Evolutionary conservation across 176 grass and related monocot species (phyloP), one percentile per base, ranked within the genome.

Genomic region (Aechmea fasciata): DNA sequence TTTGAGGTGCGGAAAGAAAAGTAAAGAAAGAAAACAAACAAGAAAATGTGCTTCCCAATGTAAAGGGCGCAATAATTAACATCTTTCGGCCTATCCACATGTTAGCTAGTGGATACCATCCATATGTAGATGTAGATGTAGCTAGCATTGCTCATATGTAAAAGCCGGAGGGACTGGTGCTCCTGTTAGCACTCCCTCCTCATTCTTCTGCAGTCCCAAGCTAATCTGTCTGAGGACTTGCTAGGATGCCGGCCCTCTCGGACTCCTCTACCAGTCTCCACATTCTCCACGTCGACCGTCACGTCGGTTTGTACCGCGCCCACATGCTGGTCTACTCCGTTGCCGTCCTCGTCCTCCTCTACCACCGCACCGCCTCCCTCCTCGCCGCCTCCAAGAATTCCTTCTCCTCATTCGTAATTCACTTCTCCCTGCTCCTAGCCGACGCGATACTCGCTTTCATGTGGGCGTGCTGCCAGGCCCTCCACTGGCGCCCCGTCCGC

Each of bases 401-500:
- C 12, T 13, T 51, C 47, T 59, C 19, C 13, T 28, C 13, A 59
- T 53, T 50, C 48, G 25, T 70, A 41, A 6, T 8, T 28, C 11
- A 57, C 66, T 67, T 51, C 47, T 19, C 18, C 9, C 72, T 84
- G 19, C 67, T 84, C 55, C 10, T 75, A 52, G 63, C 82, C 3
- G 82, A 84, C 26, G 9, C 75, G 4, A 64, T 84, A 18, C 61
- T 84, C 5, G 76, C 71, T 19, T 71, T 84, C 26, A 25, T 52
- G 28, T 84, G 82, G 82, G 24, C 54, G 1, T 18, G 11, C 25
- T 2, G 8, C 4, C 82, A 84, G 49, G 64, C 82, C 55, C 63
- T 62, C 71, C 77, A 57, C 65, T 84, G 77, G 82, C 75, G 82
- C 33, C 82, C 82, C 0, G 66, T 84, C 25, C 82, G 73, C 10